Base-by-base conservation (phyloP, 2,329 filamentous ascomycete species). In the Beauveria pseudobassiana region DNA sequence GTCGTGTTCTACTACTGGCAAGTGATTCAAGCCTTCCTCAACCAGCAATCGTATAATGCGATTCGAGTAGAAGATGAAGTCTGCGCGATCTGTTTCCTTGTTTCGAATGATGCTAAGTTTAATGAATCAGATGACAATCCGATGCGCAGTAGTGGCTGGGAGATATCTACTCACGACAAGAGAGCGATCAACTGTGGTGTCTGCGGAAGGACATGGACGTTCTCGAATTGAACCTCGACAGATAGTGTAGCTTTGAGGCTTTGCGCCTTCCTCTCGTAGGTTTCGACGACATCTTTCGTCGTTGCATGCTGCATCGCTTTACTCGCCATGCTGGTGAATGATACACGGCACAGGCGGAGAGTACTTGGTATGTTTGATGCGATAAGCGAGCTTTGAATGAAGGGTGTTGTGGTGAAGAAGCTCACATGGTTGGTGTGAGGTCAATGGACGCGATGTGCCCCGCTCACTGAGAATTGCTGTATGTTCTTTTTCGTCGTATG, bases 41-140 rank as follows among this genome's bases (percentile, higher is more conserved):
- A 99, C 95, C 7, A 99, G 83, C 48, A 99, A 82, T 38, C 95
- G 91, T 74, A 98, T 98, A 74, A 99, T 98, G 63, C 95, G 87
- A 77, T 99, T 99, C 49, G 93, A 96, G 79, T 98, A 96, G 78
- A 99, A 99, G 72, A 99, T 97, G 75, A 99, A 99, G 76, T 99
- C 95, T 65, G 92, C 95, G 63, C 95, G 89, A 62, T 88, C 86
- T 6, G 95, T 99, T 67, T 88, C 84, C 75, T 90, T 90, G 75
- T 96, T 92, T 69, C 95, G 89, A 72, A 99, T 98, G 84, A 97
- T 97, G 65, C 93, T 98, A 70, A 65, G 62, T 20, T 10, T n/a
- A 53, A 18, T 20, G n/a, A 8, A 63, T 72, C 62, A 71, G 69
- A 52, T 62, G 57, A 64, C n/a, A 64, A 64, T 45, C 65, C 59